Percentiles rank a stretch among this genome's conserved stretches.
These are phyloP conservation scores for Aspergillus bridgeri DNA, from an alignment of 495 filamentous ascomycete species.

Conservation along the genomic window DNA sequence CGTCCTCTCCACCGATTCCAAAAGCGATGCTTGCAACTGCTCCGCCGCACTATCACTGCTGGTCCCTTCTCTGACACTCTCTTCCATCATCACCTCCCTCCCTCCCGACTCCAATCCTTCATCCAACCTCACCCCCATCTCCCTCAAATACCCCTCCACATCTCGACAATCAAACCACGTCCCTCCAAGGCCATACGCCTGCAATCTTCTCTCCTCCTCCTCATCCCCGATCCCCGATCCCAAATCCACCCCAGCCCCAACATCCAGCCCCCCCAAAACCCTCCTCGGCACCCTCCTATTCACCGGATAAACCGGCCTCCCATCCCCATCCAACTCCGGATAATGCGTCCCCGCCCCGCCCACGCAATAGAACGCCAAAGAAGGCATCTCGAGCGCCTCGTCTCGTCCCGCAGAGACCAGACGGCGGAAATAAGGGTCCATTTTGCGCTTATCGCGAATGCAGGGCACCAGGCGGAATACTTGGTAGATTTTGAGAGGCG, in stretches of 20 bases:
- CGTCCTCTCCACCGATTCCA: not conserved
- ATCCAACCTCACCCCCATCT: conserved; percentile 22
- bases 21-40: not conserved
- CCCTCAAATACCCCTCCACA: conserved; percentile 50
- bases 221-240: not conserved
- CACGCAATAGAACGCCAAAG: conserved; percentile 37
- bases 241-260: not conserved
- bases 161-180: conserved; percentile 72
- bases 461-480: conserved; percentile 66
- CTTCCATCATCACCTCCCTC: not conserved
- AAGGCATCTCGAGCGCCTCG: conserved; percentile 35
- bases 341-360: conserved; percentile 67
- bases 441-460: conserved; percentile 46
- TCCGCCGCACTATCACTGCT: not conserved
- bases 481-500: conserved; percentile 46
- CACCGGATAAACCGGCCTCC: conserved; percentile 28
- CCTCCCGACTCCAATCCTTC: conserved; percentile 5
- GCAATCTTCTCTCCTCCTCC: not conserved
- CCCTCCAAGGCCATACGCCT: conserved; percentile 50
- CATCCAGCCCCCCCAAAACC: conserved; percentile 8
- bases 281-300: conserved; percentile 22
- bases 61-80: not conserved
- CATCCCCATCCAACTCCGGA: conserved; percentile 26
- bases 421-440: conserved; percentile 39
- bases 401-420: conserved; percentile 14